Percentiles rank a stretch among this genome's conserved stretches.
Evolutionary conservation across 2,329 filamentous ascomycete species (phyloP).

Genomic region (Didymella arachidicola): DNA sequence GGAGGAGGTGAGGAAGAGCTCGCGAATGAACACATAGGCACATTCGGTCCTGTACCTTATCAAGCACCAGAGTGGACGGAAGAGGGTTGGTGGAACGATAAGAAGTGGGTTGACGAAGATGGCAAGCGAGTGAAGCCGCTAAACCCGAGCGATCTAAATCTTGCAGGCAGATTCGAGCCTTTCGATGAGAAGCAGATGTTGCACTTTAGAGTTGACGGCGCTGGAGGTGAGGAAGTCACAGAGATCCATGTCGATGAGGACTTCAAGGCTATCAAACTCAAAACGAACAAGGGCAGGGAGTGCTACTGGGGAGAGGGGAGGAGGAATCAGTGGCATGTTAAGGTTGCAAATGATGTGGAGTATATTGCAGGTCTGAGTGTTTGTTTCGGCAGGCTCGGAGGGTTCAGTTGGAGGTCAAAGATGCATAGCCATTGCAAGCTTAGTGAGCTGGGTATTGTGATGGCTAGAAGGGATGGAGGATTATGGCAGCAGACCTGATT

Average conservation of each 20-base stretch:
- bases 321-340: neutral
- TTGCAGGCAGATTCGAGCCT: neutral
- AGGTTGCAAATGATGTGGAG: neutral
- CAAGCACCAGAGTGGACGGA: neutral
- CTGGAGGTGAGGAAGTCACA: neutral
- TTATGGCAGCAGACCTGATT: neutral
- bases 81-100: neutral
- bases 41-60: neutral
- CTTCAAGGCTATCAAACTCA: neutral
- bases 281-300: neutral
- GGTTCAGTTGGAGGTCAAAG: neutral
- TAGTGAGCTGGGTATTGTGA: neutral
- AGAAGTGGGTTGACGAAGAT: neutral
- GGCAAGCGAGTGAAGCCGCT: neutral
- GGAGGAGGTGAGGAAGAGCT: neutral
- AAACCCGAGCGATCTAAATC: neutral
- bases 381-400: neutral
- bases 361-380: neutral
- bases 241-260: neutral
- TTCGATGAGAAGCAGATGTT: neutral
- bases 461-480: neutral
- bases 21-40: neutral
- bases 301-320: neutral
- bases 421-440: neutral
- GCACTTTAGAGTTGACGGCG: neutral